Evolutionary conservation across 2,329 filamentous ascomycete species (phyloP), one percentile per base, ranked within the genome.

Genomic region (Aspergillus proliferans): DNA sequence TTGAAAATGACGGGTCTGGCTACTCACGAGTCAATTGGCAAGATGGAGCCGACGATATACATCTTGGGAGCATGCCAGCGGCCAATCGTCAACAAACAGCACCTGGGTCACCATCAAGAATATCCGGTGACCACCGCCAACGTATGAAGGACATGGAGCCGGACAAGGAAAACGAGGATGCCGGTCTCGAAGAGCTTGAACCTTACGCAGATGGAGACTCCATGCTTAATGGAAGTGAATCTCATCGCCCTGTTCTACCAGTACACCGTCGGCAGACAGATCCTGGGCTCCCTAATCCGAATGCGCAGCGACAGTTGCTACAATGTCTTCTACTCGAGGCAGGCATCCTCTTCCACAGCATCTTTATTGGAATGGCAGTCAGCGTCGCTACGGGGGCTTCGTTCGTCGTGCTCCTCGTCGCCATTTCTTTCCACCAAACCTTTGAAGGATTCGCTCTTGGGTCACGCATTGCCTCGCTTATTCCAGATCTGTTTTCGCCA

Each of bases 381-480:
- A 89, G 86, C 1, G 88, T 93, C 1, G 84, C 88, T 0, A 89
- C 86, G 0, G 87, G 87, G 0, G 85, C 87, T 0, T 82, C 86
- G 1, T 93, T 93, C 62, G 75, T 88, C 39, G 86, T 92, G 10
- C 87, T 93, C 54, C 75, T 93, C 0, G 76, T 91, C 26, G 88
- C 88, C 45, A 90, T 93, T 53, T 83, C 81, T 55, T 91, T 92
- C 68, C 88, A 93, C 62, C 87, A 95, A 71, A 89, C 87, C 1
- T 95, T 95, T 56, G 89, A 95, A 71, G 89, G 89, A 2, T 82
- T 95, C 12, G 89, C 89, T 0, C 80, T 95, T 4, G 89, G 89
- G 6, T 87, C 87, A 40, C 86, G 89, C 50, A 95, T 95, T 59
- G 87, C 88, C 0, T 86, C 87, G 8, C 82, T 95, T 24, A 83